These are phyloP conservation scores for Geosiphon pyriformis DNA, from an alignment of 192 early-diverging fungal genomes.

Conservation along the genomic window DNA sequence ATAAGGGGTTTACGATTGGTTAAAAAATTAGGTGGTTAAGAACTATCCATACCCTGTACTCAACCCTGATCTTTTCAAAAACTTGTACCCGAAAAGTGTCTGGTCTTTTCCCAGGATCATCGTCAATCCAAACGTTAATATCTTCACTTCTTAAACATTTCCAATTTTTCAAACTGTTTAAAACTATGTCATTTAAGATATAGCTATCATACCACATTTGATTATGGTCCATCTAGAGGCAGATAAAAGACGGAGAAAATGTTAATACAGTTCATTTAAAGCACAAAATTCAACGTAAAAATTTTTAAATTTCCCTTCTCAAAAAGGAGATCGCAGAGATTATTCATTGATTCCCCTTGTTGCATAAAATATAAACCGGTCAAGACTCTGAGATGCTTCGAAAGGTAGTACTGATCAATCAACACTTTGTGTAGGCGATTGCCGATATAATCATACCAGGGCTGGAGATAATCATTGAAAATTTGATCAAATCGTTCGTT, in stretches of 20 bases:
- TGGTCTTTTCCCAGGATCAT: slow-evolving; percentile 9
- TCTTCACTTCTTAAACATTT: slow-evolving; percentile 20
- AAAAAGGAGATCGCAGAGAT: slow-evolving; percentile 32
- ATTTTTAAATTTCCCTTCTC: background rate
- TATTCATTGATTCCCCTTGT: slow-evolving; percentile 36
- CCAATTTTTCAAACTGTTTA: slow-evolving; percentile 17
- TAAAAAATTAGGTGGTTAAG: slow-evolving; percentile 17
- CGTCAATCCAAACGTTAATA: slow-evolving; percentile 28
- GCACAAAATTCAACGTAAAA: background rate
- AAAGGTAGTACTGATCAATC: slow-evolving; percentile 23
- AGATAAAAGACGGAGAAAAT: background rate
- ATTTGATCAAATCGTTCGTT: slow-evolving; percentile 5
- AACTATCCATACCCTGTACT: slow-evolving; percentile 20
- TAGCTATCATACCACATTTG: slow-evolving; percentile 34
- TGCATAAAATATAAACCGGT: slow-evolving; percentile 36
- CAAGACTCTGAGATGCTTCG: slow-evolving; percentile 27
- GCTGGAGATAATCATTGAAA: slow-evolving; percentile 29
- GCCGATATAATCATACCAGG: slow-evolving; percentile 28
- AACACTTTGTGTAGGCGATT: slow-evolving; percentile 23
- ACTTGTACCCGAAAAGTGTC: slow-evolving; percentile 19
- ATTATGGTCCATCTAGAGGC: slow-evolving; percentile 33
- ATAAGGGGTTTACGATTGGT: slow-evolving; percentile 1
- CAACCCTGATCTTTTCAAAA: slow-evolving; percentile 23
- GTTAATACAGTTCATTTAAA: background rate
- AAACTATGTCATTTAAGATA: slow-evolving; percentile 28